Evolutionary conservation across 176 grass and related monocot genomes (phyloP).

Genomic region (Microstegium vimineum): DNA sequence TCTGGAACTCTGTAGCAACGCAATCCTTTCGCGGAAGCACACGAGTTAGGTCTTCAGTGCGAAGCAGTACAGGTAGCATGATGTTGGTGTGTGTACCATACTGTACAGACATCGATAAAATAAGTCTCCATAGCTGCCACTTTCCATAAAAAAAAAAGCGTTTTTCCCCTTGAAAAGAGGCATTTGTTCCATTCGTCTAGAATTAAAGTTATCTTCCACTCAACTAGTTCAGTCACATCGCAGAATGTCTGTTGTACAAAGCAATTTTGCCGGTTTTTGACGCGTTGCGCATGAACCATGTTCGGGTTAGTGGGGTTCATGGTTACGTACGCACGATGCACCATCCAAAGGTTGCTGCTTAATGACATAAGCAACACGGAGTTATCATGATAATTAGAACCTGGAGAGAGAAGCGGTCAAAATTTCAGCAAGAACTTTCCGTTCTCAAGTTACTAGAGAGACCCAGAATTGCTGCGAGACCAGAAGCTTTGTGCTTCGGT

Average conservation of each 20-base stretch:
- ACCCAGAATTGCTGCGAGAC: constrained; percentile 30
- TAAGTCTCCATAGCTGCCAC: constrained; percentile 8
- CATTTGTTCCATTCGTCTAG: constrained; percentile 29
- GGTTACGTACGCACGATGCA: not conserved
- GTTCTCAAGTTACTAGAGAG: constrained; percentile 24
- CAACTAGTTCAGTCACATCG: constrained; percentile 36
- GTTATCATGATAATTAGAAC: constrained; percentile 30
- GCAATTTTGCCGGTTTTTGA: not conserved
- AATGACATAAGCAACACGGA: constrained; percentile 11
- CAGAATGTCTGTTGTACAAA: not conserved
- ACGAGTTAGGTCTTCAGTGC: not conserved
- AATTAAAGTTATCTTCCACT: constrained; percentile 34
- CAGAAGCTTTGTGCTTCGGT: constrained; percentile 42
- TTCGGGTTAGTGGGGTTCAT: not conserved
- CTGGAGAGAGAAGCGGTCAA: constrained; percentile 34
- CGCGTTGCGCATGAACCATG: not conserved
- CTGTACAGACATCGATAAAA: constrained; percentile 6
- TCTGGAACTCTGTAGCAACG: not conserved
- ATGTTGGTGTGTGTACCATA: constrained; percentile 25
- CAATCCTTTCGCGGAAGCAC: constrained; percentile 1
- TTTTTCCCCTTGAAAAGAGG: not conserved
- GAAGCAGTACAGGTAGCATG: constrained; percentile 5
- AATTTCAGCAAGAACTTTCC: constrained; percentile 38
- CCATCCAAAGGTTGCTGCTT: constrained; percentile 12
- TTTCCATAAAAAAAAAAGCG: constrained; percentile 16